phyloP scores from a whole-genome alignment of 2,329 filamentous ascomycete genomes.

The Dactylellina parvicollis region DNA sequence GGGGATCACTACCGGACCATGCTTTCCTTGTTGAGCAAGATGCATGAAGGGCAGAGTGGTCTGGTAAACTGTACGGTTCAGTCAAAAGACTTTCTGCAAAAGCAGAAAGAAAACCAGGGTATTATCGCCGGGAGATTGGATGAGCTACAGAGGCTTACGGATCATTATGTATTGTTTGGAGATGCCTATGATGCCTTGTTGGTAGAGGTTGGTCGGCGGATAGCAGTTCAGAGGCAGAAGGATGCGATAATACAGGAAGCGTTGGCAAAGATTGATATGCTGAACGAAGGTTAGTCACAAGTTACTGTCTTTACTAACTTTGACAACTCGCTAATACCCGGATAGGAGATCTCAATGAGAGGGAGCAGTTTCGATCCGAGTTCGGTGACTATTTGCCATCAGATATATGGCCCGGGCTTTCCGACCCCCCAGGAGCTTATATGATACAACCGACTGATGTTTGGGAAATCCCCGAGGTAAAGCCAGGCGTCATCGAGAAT shows the following conservation, averaged over 20 bases:
- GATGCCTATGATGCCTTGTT: conserved; percentile 85
- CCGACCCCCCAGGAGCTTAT: conserved; percentile 60
- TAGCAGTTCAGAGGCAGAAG: conserved; percentile 77
- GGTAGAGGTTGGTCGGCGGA: conserved; percentile 81
- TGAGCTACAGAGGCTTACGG: conserved; percentile 78
- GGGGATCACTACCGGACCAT: conserved; percentile 54
- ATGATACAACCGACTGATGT: conserved; percentile 57
- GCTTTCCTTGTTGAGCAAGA: conserved; percentile 50
- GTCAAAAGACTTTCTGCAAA: conserved; percentile 64
- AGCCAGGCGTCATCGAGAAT: conserved; percentile 46
- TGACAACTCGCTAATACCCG: neutral
- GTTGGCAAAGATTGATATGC: conserved; percentile 76
- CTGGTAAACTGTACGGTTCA: conserved; percentile 63
- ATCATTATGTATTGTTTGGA: conserved; percentile 89
- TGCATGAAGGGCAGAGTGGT: conserved; percentile 56
- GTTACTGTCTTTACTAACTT: neutral
- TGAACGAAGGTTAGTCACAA: conserved; percentile 68
- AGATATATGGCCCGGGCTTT: conserved; percentile 85
- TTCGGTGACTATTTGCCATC: conserved; percentile 87
- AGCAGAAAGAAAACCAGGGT: conserved; percentile 79
- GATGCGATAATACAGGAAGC: conserved; percentile 79
- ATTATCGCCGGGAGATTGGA: conserved; percentile 74
- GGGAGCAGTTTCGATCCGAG: conserved; percentile 81
- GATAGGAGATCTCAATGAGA: conserved; percentile 72
- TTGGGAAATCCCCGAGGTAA: conserved; percentile 48